Percentiles rank a stretch among this genome's conserved stretches.
phyloP scores from a whole-genome alignment of 192 early-diverging fungal species.

The Chytriomyces sp. region DNA sequence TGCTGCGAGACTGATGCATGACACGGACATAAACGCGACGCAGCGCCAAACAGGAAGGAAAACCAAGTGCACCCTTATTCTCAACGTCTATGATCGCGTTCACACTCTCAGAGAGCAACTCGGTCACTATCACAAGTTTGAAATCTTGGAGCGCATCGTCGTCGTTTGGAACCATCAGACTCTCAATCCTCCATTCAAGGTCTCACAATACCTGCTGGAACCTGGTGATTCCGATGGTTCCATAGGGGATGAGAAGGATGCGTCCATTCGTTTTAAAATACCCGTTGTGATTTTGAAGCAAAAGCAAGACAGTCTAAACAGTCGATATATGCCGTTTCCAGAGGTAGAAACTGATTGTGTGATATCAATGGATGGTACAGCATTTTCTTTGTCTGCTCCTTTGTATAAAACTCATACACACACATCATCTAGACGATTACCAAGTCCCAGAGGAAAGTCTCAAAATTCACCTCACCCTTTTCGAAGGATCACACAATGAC shows the following conservation, averaged over 20 bases:
- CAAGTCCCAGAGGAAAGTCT: slow-evolving; percentile 32
- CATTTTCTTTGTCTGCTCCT: no score
- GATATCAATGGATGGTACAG: slow-evolving; percentile 41
- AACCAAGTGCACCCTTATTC: slow-evolving; percentile 36
- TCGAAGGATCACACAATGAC: no score
- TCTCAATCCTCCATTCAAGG: slow-evolving; percentile 22
- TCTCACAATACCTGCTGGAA: neutral
- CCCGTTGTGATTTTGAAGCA: slow-evolving; percentile 29
- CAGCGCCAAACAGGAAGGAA: no score
- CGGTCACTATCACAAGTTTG: slow-evolving; percentile 30
- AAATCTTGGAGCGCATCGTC: slow-evolving; percentile 26
- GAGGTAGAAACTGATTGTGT: slow-evolving; percentile 41
- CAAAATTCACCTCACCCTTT: no score
- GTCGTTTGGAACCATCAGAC: slow-evolving; percentile 42
- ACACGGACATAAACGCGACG: no score
- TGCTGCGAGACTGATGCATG: no score
- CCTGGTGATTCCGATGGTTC: neutral
- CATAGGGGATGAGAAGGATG: neutral
- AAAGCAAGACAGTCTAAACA: slow-evolving; percentile 28
- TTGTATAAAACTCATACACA: slow-evolving; percentile 31
- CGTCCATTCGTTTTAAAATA: no score
- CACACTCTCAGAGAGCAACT: slow-evolving; percentile 21
- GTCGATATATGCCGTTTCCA: slow-evolving; percentile 33
- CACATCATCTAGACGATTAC: slow-evolving; percentile 30
- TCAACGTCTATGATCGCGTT: slow-evolving; percentile 35